A percentile compares a stretch with the other conserved stretches of the same genome.
phyloP scores from a whole-genome alignment of 495 filamentous ascomycete genomes.

The Peziza echinospora region DNA sequence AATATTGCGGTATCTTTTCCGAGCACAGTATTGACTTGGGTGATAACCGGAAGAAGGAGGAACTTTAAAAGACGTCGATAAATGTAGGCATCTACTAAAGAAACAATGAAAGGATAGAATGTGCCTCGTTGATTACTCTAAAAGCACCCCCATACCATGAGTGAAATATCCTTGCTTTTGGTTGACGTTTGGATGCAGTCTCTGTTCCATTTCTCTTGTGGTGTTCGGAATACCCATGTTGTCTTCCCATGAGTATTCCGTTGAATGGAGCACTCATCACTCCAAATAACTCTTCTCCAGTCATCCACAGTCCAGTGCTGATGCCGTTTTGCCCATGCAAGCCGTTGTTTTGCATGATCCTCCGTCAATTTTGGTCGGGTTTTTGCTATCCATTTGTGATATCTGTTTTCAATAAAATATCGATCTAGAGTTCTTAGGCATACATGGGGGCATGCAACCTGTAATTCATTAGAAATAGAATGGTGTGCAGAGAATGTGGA shows the following conservation, averaged over 20 bases:
- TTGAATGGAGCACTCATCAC: conserved; percentile 9
- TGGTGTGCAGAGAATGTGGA: too few species aligned
- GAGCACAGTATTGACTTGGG: neutral
- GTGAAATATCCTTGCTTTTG: conserved; percentile 1
- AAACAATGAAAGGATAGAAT: conserved; percentile 1
- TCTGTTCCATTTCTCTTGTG: conserved; percentile 2
- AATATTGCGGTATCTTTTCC: neutral
- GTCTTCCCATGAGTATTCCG: neutral
- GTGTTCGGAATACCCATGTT: conserved; percentile 4
- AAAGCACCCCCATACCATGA: conserved; percentile 8
- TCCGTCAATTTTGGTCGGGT: neutral
- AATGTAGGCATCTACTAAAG: neutral
- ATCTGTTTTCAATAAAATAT: neutral
- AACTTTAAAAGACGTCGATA: neutral
- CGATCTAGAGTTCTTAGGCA: neutral
- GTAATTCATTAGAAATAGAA: too few species aligned
- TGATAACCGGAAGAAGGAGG: neutral
- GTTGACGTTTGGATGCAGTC: conserved; percentile 1
- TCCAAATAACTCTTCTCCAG: conserved; percentile 2
- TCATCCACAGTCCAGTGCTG: neutral
- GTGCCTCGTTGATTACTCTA: neutral
- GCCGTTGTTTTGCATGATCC: neutral
- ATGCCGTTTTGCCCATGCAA: neutral
- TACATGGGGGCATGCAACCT: too few species aligned
- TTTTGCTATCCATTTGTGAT: neutral